Evolutionary conservation across 495 filamentous ascomycete species (phyloP).

Genomic region (Wilcoxina mikolae): DNA sequence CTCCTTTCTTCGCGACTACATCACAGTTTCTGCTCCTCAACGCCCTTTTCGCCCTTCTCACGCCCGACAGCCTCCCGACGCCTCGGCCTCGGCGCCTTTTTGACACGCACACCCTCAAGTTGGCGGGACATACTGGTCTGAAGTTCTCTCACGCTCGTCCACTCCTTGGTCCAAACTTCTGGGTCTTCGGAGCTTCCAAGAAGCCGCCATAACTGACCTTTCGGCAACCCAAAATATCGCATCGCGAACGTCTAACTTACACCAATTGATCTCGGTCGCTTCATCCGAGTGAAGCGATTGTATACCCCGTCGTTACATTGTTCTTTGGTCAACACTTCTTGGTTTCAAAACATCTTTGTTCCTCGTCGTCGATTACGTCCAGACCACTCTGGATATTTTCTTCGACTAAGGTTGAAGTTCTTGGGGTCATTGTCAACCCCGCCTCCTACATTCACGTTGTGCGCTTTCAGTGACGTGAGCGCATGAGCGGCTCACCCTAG

Average conservation of each 20-base stretch:
- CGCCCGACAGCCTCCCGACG: not conserved
- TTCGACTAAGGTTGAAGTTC: conserved; percentile 7
- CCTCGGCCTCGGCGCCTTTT: conserved; percentile 20
- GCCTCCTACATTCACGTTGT: conserved; percentile 6
- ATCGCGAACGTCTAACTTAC: conserved; percentile 2
- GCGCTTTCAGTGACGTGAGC: conserved; percentile 7
- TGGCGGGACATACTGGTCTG: conserved; percentile 75
- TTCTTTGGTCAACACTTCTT: not conserved
- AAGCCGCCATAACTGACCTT: conserved; percentile 88
- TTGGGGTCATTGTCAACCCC: conserved; percentile 6
- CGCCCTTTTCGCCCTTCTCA: not conserved
- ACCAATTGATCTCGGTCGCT: conserved; percentile 20
- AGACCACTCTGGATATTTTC: conserved; percentile 3
- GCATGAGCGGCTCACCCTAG: conserved; percentile 10
- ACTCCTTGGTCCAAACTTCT: conserved; percentile 76
- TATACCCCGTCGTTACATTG: conserved; percentile 25
- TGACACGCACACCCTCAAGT: conserved; percentile 57
- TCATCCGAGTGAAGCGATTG: conserved; percentile 31
- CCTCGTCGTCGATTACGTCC: conserved; percentile 2
- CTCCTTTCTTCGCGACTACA: not conserved
- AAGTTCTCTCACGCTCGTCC: conserved; percentile 75
- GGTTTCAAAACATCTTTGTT: not conserved
- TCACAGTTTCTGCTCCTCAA: not conserved
- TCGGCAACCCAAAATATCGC: conserved; percentile 12
- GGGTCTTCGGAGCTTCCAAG: conserved; percentile 94